Evolutionary conservation across 106 monocot genomes (phyloP), one percentile per base, ranked within the genome.

Genomic region (Phalaenopsis equestris): DNA sequence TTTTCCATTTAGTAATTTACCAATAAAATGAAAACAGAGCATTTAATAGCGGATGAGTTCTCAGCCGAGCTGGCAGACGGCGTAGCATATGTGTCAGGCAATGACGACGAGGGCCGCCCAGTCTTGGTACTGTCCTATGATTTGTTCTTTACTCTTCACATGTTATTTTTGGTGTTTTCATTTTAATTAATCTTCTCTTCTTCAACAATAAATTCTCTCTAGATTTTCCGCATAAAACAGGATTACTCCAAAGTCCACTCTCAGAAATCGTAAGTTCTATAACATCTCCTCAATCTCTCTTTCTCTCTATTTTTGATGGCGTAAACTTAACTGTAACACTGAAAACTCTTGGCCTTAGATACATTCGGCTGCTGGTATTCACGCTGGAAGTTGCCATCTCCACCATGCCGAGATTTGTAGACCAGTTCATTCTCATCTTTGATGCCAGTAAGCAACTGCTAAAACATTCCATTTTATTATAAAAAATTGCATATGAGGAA

Each of bases 11-110:
- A 30, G 36, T 49, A 15, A 17, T 21, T 74, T 58, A 23, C 37
- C 68, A 37, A 72, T 14, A 41, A 72, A 67, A 24, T 47, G 45
- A 67, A 16, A 41, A 80, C 85, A 99, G 98, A 99, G 48, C 92
- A 90, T 87, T 83, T 94, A 73, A 92, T 90, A 79, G 98, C 94
- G 5, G 98, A 99, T 41, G 98, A 99, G 89, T 99, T 99, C 86
- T 88, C 91, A 5, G 86, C 91, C 8, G 98, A 94, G 79, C 77
- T 99, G 41, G 86, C 94, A 9, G 98, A 99, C 24, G 98, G 98
- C 11, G 82, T 86, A 41, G 98, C 94, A 18, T 94, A 94, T 79
- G 85, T 99, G 48, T 92, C 98, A 8, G 98, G 98, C 1, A 89
- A 91, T 56, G 98, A 99, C 84, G 91, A 99, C 79, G 94, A 94